Conservation (phyloP, 2,329 filamentous ascomycete species). For the Claviceps sorghi region DNA sequence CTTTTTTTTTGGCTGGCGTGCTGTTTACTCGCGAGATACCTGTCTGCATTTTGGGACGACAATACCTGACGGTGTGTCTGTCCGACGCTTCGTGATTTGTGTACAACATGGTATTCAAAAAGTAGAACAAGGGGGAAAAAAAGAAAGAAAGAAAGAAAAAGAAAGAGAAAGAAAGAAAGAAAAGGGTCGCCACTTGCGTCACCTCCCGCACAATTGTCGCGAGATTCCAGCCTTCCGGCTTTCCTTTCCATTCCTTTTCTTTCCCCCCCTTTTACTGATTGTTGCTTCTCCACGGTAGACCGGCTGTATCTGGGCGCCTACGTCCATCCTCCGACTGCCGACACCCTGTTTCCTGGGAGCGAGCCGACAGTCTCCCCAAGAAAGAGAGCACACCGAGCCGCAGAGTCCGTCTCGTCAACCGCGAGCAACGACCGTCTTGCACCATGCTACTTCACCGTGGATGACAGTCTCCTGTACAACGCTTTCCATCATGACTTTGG, state of each 20-base stretch:
- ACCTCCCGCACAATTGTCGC: too few species aligned
- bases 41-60: too few species aligned
- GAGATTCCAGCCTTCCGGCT: background rate
- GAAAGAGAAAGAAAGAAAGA: too few species aligned
- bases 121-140: too few species aligned
- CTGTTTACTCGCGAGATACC: too few species aligned
- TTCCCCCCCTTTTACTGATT: constrained; percentile 9
- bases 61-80: too few species aligned
- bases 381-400: constrained; percentile 39
- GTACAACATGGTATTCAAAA: too few species aligned
- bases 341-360: constrained; percentile 78
- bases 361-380: constrained; percentile 42
- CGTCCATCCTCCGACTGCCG: constrained; percentile 61
- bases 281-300: constrained; percentile 38
- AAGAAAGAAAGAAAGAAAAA: too few species aligned
- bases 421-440: constrained; percentile 24
- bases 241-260: background rate
- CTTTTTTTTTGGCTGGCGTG: too few species aligned
- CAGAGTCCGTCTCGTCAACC: constrained; percentile 34
- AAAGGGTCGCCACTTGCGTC: too few species aligned
- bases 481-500: constrained; percentile 98
- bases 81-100: too few species aligned
- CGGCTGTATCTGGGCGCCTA: constrained; percentile 92
- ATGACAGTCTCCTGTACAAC: constrained; percentile 88
- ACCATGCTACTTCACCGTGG: constrained; percentile 91